Percentiles rank a stretch among this genome's conserved stretches.
Conservation (phyloP, 1,284 basidiomycete species). For the Salmacisia buchloeana region DNA sequence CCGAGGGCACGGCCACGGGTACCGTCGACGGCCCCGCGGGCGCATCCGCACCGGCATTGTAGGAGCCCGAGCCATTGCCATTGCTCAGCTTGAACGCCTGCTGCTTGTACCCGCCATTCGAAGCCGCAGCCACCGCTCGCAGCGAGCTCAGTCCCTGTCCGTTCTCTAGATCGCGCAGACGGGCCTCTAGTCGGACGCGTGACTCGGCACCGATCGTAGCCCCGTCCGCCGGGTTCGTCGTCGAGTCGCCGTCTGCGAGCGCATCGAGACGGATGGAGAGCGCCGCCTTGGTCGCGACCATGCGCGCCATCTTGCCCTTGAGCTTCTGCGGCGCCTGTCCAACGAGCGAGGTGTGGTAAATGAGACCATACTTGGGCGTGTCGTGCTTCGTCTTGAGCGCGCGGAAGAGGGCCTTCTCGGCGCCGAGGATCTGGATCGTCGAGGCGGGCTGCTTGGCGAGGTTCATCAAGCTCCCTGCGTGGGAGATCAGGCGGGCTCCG, state of each 20-base stretch:
- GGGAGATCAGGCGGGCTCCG: slow-evolving; percentile 88
- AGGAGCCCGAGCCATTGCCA: slow-evolving; percentile 56
- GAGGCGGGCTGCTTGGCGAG: slow-evolving; percentile 97
- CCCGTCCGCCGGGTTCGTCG: slow-evolving; percentile 68
- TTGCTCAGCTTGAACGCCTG: slow-evolving; percentile 37
- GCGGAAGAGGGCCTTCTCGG: slow-evolving; percentile 95
- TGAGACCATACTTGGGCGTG: slow-evolving; percentile 73
- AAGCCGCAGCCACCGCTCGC: neutral
- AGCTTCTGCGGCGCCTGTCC: slow-evolving; percentile 96
- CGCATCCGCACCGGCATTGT: slow-evolving; percentile 46
- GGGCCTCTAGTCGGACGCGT: slow-evolving; percentile 88
- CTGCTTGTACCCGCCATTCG: neutral
- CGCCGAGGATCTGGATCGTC: slow-evolving; percentile 95
- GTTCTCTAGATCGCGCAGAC: slow-evolving; percentile 55
- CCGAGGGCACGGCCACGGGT: too few species aligned
- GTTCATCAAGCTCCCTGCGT: slow-evolving; percentile 95
- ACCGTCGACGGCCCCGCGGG: too few species aligned
- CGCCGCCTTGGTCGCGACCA: slow-evolving; percentile 96
- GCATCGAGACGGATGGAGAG: slow-evolving; percentile 95
- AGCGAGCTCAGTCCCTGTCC: slow-evolving; percentile 3
- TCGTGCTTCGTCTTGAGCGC: slow-evolving; percentile 98
- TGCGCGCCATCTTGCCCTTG: slow-evolving; percentile 99
- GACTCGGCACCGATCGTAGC: slow-evolving; percentile 85
- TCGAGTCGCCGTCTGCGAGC: slow-evolving; percentile 63
- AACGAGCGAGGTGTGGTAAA: slow-evolving; percentile 70